Conservation (phyloP, 2,329 filamentous ascomycete species). For the Claviceps humidiphila region DNA sequence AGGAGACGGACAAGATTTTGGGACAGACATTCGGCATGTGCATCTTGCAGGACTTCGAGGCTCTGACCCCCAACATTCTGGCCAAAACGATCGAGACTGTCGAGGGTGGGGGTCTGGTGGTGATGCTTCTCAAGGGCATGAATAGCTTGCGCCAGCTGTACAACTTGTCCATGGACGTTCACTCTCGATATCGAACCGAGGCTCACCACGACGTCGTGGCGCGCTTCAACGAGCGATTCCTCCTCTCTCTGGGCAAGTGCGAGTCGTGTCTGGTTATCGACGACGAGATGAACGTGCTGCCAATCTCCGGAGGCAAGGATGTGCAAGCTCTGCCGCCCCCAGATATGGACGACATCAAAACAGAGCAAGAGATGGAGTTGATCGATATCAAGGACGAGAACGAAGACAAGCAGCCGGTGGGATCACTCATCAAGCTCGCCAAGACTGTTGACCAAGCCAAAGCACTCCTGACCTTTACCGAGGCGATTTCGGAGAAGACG, state of each 20-base stretch:
- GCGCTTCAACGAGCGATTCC: slow-evolving; percentile 94
- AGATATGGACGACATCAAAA: slow-evolving; percentile 60
- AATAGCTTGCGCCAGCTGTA: slow-evolving; percentile 94
- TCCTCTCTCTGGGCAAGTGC: slow-evolving; percentile 89
- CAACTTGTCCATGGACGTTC: slow-evolving; percentile 93
- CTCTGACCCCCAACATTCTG: slow-evolving; percentile 90
- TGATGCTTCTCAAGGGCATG: slow-evolving; percentile 91
- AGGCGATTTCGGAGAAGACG: slow-evolving; percentile 93
- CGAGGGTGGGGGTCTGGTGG: slow-evolving; percentile 83
- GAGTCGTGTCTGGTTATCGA: slow-evolving; percentile 91
- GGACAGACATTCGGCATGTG: slow-evolving; percentile 98
- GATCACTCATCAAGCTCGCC: slow-evolving; percentile 69
- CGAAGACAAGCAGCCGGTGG: slow-evolving; percentile 73
- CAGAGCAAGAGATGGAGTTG: slow-evolving; percentile 60
- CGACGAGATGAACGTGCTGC: slow-evolving; percentile 92
- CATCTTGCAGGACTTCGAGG: slow-evolving; percentile 95
- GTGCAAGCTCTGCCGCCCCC: slow-evolving; percentile 71
- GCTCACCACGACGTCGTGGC: slow-evolving; percentile 91
- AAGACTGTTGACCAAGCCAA: slow-evolving; percentile 93
- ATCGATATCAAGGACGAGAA: slow-evolving; percentile 78
- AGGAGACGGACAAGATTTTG: slow-evolving; percentile 96
- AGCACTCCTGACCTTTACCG: slow-evolving; percentile 90
- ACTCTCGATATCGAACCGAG: slow-evolving; percentile 91
- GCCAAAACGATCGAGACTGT: slow-evolving; percentile 95
- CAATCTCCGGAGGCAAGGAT: slow-evolving; percentile 88